A percentile compares a stretch with the other conserved stretches of the same genome.
Conservation (phyloP, 306 rosid genomes). For the Dicorynia guianensis region DNA sequence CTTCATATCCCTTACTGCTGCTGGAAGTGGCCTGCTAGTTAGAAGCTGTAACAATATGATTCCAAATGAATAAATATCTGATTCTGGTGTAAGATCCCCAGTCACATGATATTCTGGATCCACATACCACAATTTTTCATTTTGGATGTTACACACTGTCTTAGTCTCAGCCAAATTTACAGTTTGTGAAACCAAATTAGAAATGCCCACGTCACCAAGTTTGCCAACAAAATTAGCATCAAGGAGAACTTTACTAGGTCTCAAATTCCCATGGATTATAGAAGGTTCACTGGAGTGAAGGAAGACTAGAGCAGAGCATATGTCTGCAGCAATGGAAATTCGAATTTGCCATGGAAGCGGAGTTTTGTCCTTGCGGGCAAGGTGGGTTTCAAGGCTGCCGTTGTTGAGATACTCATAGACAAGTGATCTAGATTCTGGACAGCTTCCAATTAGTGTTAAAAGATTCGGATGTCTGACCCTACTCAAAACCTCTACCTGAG, state of each 20-base stretch:
- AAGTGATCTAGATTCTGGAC: conserved; percentile 80
- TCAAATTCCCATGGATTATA: conserved; percentile 85
- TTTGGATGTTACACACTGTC: conserved; percentile 26
- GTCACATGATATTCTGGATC: conserved; percentile 78
- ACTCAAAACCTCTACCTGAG: conserved; percentile 87
- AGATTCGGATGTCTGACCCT: conserved; percentile 88
- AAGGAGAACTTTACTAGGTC: conserved; percentile 85
- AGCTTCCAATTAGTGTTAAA: conserved; percentile 73
- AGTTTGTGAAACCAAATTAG: conserved; percentile 58
- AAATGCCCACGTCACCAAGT: conserved; percentile 72
- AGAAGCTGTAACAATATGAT: conserved; percentile 69
- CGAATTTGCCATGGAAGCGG: conserved; percentile 91
- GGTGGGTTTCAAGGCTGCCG: conserved; percentile 84
- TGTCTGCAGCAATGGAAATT: conserved; percentile 67
- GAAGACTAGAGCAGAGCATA: conserved; percentile 88
- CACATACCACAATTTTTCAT: conserved; percentile 55
- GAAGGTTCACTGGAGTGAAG: conserved; percentile 76
- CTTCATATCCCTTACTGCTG: conserved; percentile 69
- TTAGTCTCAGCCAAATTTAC: conserved; percentile 47
- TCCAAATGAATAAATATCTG: conserved; percentile 89
- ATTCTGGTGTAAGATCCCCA: conserved; percentile 69
- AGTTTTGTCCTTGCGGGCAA: conserved; percentile 58
- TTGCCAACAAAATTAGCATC: conserved; percentile 81
- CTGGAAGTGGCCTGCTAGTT: conserved; percentile 69
- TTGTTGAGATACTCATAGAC: conserved; percentile 81